A percentile compares a stretch with the other conserved stretches of the same genome.
These are phyloP conservation scores for Fusarium continuum DNA, from an alignment of 2,329 filamentous ascomycete genomes.

Conservation along the genomic window DNA sequence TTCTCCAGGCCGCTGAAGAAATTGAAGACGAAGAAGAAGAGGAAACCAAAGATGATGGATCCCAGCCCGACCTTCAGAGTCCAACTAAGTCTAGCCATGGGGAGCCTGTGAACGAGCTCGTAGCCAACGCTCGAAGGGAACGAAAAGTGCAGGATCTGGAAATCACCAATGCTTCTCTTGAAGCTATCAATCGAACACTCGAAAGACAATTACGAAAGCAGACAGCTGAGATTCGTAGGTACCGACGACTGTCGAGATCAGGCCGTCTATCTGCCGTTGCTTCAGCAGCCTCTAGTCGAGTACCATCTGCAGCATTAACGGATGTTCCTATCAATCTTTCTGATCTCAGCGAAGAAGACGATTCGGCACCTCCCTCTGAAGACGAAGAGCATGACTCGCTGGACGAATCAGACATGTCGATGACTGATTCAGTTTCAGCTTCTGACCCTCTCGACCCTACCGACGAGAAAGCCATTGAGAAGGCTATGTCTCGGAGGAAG, in stretches of 20 bases:
- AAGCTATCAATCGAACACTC: slow-evolving; percentile 93
- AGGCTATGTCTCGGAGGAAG: slow-evolving; percentile 59
- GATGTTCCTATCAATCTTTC: slow-evolving; percentile 57
- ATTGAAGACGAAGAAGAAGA: slow-evolving; percentile 50
- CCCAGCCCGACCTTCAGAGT: slow-evolving; percentile 57
- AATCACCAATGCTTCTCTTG: slow-evolving; percentile 93
- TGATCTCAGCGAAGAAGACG: slow-evolving; percentile 56
- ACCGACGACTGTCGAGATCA: slow-evolving; percentile 83
- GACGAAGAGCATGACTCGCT: slow-evolving; percentile 59
- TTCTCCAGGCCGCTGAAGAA: slow-evolving; percentile 66
- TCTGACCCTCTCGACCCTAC: slow-evolving; percentile 51
- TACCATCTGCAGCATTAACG: slow-evolving; percentile 55
- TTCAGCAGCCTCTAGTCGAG: slow-evolving; percentile 56
- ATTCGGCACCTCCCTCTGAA: slow-evolving; percentile 48
- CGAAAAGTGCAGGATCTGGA: slow-evolving; percentile 95
- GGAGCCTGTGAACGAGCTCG: slow-evolving; percentile 76
- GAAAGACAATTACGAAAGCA: slow-evolving; percentile 93
- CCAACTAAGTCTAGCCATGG: slow-evolving; percentile 65
- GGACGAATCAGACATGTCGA: slow-evolving; percentile 62
- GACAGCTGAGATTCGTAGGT: slow-evolving; percentile 85
- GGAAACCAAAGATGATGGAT: slow-evolving; percentile 44
- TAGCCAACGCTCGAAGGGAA: slow-evolving; percentile 88
- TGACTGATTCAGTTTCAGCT: slow-evolving; percentile 48
- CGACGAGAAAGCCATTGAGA: slow-evolving; percentile 46
- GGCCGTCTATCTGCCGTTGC: slow-evolving; percentile 72